phyloP scores from a whole-genome alignment of 2,329 filamentous ascomycete genomes.

The Paracoccidioides lutzii region DNA sequence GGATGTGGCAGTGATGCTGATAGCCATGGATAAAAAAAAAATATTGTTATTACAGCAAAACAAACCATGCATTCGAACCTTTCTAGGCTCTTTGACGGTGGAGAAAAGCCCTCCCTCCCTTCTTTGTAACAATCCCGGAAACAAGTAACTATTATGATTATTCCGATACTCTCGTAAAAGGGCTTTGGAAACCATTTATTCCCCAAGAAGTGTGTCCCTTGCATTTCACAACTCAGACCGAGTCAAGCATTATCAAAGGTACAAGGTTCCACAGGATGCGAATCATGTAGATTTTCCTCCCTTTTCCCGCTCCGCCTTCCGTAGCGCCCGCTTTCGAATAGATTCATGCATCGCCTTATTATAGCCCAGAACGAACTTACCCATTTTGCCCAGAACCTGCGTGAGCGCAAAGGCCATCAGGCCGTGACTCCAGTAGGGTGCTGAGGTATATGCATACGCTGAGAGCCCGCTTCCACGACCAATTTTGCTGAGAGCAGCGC shows the following conservation, averaged over 20 bases:
- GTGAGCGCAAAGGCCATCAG: constrained; percentile 72
- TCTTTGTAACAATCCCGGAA: no score
- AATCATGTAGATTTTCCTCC: constrained; percentile 26
- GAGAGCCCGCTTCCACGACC: constrained; percentile 66
- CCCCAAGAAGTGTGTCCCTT: no score
- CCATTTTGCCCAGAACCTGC: constrained; percentile 47
- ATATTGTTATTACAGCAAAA: no score
- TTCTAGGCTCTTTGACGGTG: no score
- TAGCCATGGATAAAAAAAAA: no score
- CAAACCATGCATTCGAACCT: no score
- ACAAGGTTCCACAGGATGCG: neutral
- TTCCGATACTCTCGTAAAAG: no score
- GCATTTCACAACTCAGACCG: neutral
- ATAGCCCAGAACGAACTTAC: constrained; percentile 42
- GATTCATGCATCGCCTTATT: constrained; percentile 65
- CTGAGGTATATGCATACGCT: constrained; percentile 67
- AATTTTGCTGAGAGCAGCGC: constrained; percentile 63
- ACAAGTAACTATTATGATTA: no score
- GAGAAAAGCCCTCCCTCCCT: no score
- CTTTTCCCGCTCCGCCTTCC: constrained; percentile 74
- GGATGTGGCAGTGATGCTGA: no score
- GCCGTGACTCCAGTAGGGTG: constrained; percentile 86
- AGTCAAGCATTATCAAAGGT: neutral
- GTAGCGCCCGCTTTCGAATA: constrained; percentile 69
- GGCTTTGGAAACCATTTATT: no score